Base-by-base conservation (phyloP, 2,329 filamentous ascomycete species). In the Sphaerostilbella broomeana region DNA sequence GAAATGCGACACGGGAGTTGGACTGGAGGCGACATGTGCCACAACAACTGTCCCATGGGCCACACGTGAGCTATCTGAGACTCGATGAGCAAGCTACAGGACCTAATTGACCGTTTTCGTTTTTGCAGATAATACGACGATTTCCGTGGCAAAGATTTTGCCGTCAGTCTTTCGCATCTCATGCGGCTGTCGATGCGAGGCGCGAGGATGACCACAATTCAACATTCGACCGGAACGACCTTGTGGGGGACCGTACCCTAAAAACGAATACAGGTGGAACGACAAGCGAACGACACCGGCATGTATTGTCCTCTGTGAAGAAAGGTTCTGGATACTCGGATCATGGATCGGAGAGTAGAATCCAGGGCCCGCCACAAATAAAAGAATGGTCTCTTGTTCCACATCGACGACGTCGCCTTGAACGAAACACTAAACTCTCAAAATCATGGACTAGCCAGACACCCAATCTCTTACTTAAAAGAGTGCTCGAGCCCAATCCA, bases 1-100 rank as follows among this genome's bases (percentile, higher is more conserved):
- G 52, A 51, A 57, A 53, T 48, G 54, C 48, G 44, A 51, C 47
- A 47, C 51, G 54, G 52, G 51, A 57, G 54, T 49, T 61, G 52
- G 48, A 48, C 42, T 52, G 46, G 47, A 48, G 49, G 48, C 56
- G 52, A 51, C 52, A 44, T 40, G 40, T 44, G 45, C 47, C 47
- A 45, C 49, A 47, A 43, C 40, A 52, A 42, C 44, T 46, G 41
- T 44, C 47, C 35, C 38, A 32, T 31, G 35, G 46, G 36, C 38
- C 38, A 44, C 45, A 49, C 46, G 57, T 60, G 45, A 28, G 47
- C 15, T 12, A 11, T 26, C 18, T 25, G 17, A 12, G 8, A 15
- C 18, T 38, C 4, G 12, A 19, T 15, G 18, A n/a, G 5, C 22
- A 13, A 10, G 19, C 2, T 39, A 3, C 15, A 28, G 18, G 6